Evolutionary conservation across 2,329 filamentous ascomycete species (phyloP), one percentile per base, ranked within the genome.

Genomic region (Penicillium sp.): DNA sequence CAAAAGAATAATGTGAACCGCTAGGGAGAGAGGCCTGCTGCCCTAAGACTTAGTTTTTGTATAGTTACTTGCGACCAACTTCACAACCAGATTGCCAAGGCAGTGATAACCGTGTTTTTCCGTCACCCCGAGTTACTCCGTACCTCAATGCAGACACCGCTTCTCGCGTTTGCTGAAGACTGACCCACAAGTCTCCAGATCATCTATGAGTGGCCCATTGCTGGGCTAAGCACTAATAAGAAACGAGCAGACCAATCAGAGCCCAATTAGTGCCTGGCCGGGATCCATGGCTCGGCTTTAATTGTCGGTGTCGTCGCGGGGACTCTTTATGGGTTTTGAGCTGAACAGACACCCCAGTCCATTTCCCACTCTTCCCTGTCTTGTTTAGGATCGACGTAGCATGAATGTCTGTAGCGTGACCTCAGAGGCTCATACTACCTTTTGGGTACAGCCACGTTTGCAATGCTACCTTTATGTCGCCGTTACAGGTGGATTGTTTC

Each of bases 281-380:
- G 41, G 50, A 40, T 53, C 49, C 49, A n/a, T 9, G 25, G 2
- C 15, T 41, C 54, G 57, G 57, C 33, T 42, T 37, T 53, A 50
- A 54, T 56, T 56, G 57, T 60, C 57, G 57, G 57, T 59, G 54
- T 59, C 57, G 45, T 24, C 6, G n/a, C 40, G 39, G n/a, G 24
- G 25, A 33, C 29, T 33, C 6, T 25, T 27, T 27, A 40, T 27
- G 38, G 38, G n/a, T 4, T 25, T 27, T 10, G 13, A 25, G 38
- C 38, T 40, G 38, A 40, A 27, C 5, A 8, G n/a, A n/a, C 3
- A 27, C n/a, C 2, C 38, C n/a, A 27, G 38, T 27, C 24, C 23
- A 15, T 24, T 27, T 40, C 1, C 38, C 3, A 40, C 25, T 12
- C 38, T 27, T 47, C 51, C 48, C 32, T 46, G 50, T 10, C 41